Conservation (phyloP, 2,329 filamentous ascomycete species). For the Helotiales sp. region DNA sequence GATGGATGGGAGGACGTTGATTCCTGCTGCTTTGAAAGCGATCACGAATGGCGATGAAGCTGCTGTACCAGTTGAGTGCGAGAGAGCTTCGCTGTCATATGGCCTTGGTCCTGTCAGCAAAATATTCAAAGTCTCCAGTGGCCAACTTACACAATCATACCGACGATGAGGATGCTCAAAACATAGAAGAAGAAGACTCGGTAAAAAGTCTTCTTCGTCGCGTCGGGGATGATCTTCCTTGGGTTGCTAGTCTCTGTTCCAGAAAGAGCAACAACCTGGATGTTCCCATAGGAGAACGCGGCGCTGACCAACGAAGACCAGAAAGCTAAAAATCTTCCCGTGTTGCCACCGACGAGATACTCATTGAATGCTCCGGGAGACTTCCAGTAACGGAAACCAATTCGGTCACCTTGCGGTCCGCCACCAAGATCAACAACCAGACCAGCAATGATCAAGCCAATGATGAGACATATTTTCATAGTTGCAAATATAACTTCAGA, state of each 20-base stretch:
- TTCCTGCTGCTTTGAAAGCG: constrained; percentile 66
- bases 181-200: constrained; percentile 67
- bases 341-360: constrained; percentile 48
- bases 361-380: constrained; percentile 34
- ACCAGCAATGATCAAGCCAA: constrained; percentile 58
- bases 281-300: constrained; percentile 47
- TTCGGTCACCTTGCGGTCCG: constrained; percentile 54
- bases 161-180: constrained; percentile 52
- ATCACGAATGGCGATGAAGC: constrained; percentile 68
- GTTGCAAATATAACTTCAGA: constrained; percentile 52
- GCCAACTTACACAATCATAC: constrained; percentile 48
- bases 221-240: constrained; percentile 63
- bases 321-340: constrained; percentile 57
- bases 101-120: not conserved
- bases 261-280: constrained; percentile 54
- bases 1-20: constrained; percentile 66
- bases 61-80: constrained; percentile 50
- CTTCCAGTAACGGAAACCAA: constrained; percentile 70
- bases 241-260: constrained; percentile 67
- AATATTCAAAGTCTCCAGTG: constrained; percentile 53
- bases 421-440: constrained; percentile 51
- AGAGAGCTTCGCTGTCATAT: constrained; percentile 36
- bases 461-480: constrained; percentile 61
- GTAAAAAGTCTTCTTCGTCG: constrained; percentile 51
- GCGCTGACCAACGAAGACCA: constrained; percentile 40